Evolutionary conservation across 495 filamentous ascomycete genomes (phyloP).

Genomic region (Acidiella bohemica): DNA sequence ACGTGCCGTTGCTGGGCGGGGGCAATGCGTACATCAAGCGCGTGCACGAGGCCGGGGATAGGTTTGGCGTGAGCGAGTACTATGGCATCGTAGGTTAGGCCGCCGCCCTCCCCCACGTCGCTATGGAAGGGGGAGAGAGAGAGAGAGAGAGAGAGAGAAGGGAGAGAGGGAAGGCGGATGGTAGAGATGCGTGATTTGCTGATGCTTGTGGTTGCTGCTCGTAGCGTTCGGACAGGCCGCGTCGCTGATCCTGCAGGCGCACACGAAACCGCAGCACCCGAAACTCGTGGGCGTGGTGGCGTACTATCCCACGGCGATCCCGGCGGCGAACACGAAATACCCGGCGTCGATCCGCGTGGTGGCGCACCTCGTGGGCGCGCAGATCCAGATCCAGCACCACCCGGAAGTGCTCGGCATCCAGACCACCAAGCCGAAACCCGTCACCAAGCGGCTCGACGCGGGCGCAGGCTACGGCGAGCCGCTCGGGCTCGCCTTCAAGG

Average conservation of each 20-base stretch:
- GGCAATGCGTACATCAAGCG: constrained; percentile 40
- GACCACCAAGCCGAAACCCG: constrained; percentile 43
- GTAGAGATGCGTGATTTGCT: no score
- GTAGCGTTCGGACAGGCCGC: constrained; percentile 32
- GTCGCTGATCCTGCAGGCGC: constrained; percentile 25
- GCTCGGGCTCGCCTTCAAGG: constrained; percentile 33
- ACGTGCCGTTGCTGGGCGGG: constrained; percentile 41
- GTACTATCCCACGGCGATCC: constrained; percentile 25
- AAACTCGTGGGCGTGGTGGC: constrained; percentile 36
- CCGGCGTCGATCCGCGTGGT: constrained; percentile 32
- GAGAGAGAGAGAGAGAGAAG: no score
- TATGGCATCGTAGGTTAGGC: constrained; percentile 31
- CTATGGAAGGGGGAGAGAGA: no score
- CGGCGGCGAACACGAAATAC: constrained; percentile 19
- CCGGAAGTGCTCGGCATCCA: constrained; percentile 50
- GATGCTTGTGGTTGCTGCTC: no score
- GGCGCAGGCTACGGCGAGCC: constrained; percentile 41
- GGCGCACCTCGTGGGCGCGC: constrained; percentile 33
- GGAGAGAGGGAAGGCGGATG: no score
- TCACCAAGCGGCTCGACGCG: constrained; percentile 36
- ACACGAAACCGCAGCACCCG: constrained; percentile 25
- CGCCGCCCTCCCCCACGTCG: no score
- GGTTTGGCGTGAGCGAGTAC: constrained; percentile 25
- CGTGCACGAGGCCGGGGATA: constrained; percentile 30
- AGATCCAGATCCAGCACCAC: constrained; percentile 24